These are phyloP conservation scores for Cornus florida DNA, from an alignment of 148 eudicot species.

Conservation along the genomic window DNA sequence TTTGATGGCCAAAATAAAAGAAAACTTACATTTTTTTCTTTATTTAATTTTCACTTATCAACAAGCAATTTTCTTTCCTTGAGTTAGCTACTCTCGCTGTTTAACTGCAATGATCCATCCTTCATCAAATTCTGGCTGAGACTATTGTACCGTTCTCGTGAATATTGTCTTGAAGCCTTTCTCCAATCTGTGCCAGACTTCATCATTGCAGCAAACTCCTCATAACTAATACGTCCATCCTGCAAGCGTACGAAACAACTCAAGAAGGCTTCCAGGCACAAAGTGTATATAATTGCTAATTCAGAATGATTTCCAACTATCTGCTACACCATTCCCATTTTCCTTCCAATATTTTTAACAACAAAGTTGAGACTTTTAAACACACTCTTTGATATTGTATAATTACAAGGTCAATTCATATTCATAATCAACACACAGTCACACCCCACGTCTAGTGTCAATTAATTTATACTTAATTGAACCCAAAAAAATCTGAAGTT, in stretches of 20 bases:
- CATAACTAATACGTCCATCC: constrained; percentile 85
- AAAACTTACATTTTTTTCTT: neutral
- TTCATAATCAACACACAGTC: too few species aligned
- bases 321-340: too few species aligned
- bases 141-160: constrained; percentile 67
- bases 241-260: constrained; percentile 12
- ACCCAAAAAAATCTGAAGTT: too few species aligned
- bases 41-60: neutral
- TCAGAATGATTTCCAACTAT: too few species aligned
- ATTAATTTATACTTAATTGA: too few species aligned
- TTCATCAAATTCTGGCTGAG: constrained; percentile 65
- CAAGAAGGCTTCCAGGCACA: neutral
- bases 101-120: constrained; percentile 54
- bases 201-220: constrained; percentile 82
- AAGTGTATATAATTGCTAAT: too few species aligned
- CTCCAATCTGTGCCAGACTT: constrained; percentile 90
- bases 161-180: constrained; percentile 79
- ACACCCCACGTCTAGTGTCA: too few species aligned
- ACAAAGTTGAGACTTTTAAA: too few species aligned
- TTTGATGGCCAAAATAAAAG: neutral
- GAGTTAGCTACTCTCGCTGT: constrained; percentile 28
- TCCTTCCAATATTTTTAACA: too few species aligned
- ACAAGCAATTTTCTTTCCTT: neutral
- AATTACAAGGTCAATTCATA: too few species aligned
- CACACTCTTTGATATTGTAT: too few species aligned